Base-by-base conservation (phyloP, 2,329 filamentous ascomycete genomes). In the Pestalotiopsis sp. region DNA sequence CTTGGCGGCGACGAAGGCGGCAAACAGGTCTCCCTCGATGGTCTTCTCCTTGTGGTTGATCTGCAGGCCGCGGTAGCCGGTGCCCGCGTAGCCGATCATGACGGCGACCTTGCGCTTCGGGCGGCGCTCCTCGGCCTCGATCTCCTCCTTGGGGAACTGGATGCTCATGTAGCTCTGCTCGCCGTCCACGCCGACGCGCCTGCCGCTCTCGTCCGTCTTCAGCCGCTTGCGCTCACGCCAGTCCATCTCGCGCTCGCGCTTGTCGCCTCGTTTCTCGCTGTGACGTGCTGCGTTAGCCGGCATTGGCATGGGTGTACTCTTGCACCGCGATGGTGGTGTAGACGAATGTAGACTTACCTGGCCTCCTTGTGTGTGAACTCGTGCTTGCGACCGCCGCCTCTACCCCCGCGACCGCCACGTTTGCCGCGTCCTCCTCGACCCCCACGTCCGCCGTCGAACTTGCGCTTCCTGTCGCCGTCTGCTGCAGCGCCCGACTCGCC, bases 51-150 rank as follows among this genome's bases (percentile, higher is more conserved):
- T 83, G 75, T 86, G 86, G 79, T 91, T 91, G 78, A 99, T 92
- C 83, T 99, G 96, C 91, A 99, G 97, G 76, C 96, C 96, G 82
- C 94, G 95, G 85, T 99, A 99, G 17, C 96, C 96, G 11, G 94
- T 97, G 64, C 96, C 96, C 5, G 95, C 94, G 80, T 99, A 99
- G 17, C 96, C 96, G 74, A 99, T 91, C 85, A 98, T 84, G 40
- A 99, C 94, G 56, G 95, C 96, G 64, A 98, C 95, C 84, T 99
- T 99, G 80, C 93, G 91, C 87, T 99, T 99, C 27, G 96, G 96
- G 68, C 90, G 90, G 72, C 95, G 91, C 78, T 92, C 91, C 80
- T 99, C 96, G 61, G 90, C 90, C 13, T 92, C 93, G 73, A 98
- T 95, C 81, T 98, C 95, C 72, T 96, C 94, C 74, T 93, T 88